Evolutionary conservation across 2,329 filamentous ascomycete genomes (phyloP), one percentile per base, ranked within the genome.

Genomic region (Pseudonectria buxi): DNA sequence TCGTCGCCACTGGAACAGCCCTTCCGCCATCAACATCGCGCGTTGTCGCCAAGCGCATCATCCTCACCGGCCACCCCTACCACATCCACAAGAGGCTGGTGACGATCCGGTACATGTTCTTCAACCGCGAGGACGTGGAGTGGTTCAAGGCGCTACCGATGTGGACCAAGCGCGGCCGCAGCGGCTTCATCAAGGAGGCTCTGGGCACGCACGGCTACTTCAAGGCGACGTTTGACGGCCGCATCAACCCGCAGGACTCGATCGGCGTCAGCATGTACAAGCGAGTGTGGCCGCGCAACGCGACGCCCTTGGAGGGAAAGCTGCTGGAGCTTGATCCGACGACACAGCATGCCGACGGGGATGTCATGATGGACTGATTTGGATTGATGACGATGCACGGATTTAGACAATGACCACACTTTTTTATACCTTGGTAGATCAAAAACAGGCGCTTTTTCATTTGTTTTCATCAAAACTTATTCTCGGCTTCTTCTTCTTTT

Each of bases 101-200:
- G 40, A 98, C 94, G 1, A 82, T 98, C 30, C 83, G 92, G 22
- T 98, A 98, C 74, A 98, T 98, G 94, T 98, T 98, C 74, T 98
- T 98, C 78, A 94, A 90, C 69, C 72, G 83, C 32, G 86, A 90
- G 53, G 94, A 98, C 47, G 86, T 98, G 24, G 79, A 85, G 49
- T 98, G 92, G 89, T 98, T 96, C 76, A 94, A 95, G 69, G 90
- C 90, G 1, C 62, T 98, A 57, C 90, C 92, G 41, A 65, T 98
- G 45, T 98, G 90, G 89, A 98, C 92, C 5, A 86, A 79, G 67
- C 69, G 90, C 22, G 92, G 92, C 6, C 73, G 92, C 43, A 86
- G 79, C 48, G 92, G 92, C 7, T 95, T 81, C 60, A 79, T 98
- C 69, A 95, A 95, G 71, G 92, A 98, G 69, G 76, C 83, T 39